phyloP scores from a whole-genome alignment of 352 stramenopile genomes.

The Pythium vanterpoolii region DNA sequence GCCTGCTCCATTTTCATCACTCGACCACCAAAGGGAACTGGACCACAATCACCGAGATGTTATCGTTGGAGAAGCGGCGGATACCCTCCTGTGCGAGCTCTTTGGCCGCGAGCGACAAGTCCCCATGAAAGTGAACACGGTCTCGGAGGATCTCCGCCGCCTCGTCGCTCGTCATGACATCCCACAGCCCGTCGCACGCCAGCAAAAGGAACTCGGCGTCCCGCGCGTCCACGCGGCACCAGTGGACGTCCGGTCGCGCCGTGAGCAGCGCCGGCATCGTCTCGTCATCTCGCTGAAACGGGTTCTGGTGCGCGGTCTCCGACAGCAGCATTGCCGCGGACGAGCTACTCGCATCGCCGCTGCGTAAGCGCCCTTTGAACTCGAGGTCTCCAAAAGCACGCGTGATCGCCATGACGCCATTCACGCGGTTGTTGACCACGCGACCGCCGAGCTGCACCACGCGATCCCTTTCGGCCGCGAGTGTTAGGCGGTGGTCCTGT shows the following conservation, averaged over 20 bases:
- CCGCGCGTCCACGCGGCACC: constrained; percentile 31
- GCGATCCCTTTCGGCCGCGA: constrained; percentile 41
- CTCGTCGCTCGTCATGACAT: constrained; percentile 71
- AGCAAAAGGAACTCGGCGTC: constrained; percentile 68
- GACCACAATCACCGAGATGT: constrained; percentile 63
- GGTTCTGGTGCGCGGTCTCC: constrained; percentile 24
- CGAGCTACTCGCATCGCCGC: constrained; percentile 1
- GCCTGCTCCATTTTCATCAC: neutral
- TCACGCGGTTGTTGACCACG: constrained; percentile 82
- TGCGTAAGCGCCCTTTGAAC: constrained; percentile 59
- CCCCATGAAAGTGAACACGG: constrained; percentile 43
- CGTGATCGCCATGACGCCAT: constrained; percentile 84
- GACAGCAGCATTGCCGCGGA: constrained; percentile 15
- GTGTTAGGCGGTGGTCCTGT: constrained; percentile 61
- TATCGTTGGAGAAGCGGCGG: constrained; percentile 74
- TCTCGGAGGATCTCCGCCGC: constrained; percentile 51
- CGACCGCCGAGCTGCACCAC: constrained; percentile 52
- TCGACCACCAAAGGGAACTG: constrained; percentile 5
- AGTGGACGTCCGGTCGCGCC: constrained; percentile 46
- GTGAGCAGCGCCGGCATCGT: constrained; percentile 50
- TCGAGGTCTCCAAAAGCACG: constrained; percentile 81
- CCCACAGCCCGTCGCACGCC: constrained; percentile 83
- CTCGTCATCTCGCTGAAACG: constrained; percentile 48
- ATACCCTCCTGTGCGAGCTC: constrained; percentile 75
- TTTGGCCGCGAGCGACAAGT: constrained; percentile 56